phyloP scores from a whole-genome alignment of 257 asterid species.

The Verbascum thapsus region DNA sequence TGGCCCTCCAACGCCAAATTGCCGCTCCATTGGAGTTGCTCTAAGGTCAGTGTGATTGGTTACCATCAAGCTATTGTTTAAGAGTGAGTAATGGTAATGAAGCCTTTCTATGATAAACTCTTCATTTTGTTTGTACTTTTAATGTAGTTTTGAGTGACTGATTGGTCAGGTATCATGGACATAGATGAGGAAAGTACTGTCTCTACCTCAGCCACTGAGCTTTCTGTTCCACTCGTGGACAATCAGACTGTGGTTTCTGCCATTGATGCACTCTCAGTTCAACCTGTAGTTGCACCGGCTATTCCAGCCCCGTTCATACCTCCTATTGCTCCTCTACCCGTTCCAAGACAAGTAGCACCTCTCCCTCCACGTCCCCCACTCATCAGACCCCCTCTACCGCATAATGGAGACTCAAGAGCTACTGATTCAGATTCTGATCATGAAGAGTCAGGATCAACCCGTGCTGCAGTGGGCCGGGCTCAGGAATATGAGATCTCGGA shows the following conservation, averaged over 20 bases:
- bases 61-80: too few relatives aligned
- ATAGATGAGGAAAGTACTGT: conserved; percentile 53
- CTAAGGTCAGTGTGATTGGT: too few relatives aligned
- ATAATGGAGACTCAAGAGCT: conserved; percentile 52
- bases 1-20: too few relatives aligned
- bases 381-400: conserved; percentile 49
- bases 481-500: conserved; percentile 84
- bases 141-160: conserved; percentile 6
- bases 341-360: conserved; percentile 75
- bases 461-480: conserved; percentile 34
- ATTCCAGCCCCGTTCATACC: conserved; percentile 42
- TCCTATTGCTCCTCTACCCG: conserved; percentile 52
- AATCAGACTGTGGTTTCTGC: conserved; percentile 48
- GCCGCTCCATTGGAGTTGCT: too few relatives aligned
- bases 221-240: conserved; percentile 39
- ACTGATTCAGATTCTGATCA: conserved; percentile 69
- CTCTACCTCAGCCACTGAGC: conserved; percentile 41
- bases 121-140: not conserved
- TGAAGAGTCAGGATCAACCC: conserved; percentile 45
- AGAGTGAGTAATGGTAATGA: too few relatives aligned
- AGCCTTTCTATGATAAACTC: too few relatives aligned
- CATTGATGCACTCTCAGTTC: conserved; percentile 44
- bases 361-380: conserved; percentile 61
- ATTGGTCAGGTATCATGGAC: conserved; percentile 53
- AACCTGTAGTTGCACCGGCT: conserved; percentile 33